A percentile compares a stretch with the other conserved stretches of the same genome.
phyloP scores from a whole-genome alignment of 2,329 filamentous ascomycete genomes.

The Phoma herbarum region DNA sequence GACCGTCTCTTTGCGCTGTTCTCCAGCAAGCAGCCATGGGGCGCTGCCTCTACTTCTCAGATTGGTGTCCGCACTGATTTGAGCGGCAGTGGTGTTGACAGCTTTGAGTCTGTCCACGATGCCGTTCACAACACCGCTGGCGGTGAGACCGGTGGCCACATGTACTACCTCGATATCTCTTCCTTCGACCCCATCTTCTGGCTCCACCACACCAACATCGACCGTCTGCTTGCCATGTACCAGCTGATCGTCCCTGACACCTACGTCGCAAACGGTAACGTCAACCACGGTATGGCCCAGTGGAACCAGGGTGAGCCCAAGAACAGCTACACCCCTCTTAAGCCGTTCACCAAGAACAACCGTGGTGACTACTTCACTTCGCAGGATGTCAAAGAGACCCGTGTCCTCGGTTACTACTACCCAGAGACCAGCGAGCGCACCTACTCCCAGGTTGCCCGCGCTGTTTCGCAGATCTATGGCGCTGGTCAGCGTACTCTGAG shows the following conservation, averaged over 20 bases:
- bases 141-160: conserved; percentile 67
- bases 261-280: conserved; percentile 65
- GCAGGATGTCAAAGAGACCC: conserved; percentile 43
- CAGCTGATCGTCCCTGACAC: conserved; percentile 74
- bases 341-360: conserved; percentile 47
- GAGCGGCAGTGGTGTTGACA: conserved; percentile 44
- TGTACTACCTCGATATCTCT: conserved; percentile 77
- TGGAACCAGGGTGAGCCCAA: conserved; percentile 58
- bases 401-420: conserved; percentile 56
- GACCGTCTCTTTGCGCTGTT: conserved; percentile 51
- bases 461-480: conserved; percentile 45
- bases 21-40: conserved; percentile 44
- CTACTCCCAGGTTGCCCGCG: conserved; percentile 34
- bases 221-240: conserved; percentile 74
- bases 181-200: conserved; percentile 75
- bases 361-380: conserved; percentile 58
- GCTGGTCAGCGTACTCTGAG: conserved; percentile 52
- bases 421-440: conserved; percentile 42
- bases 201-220: conserved; percentile 52
- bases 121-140: conserved; percentile 46
- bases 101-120: conserved; percentile 50
- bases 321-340: conserved; percentile 61
- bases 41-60: conserved; percentile 39
- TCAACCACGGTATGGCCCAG: conserved; percentile 44
- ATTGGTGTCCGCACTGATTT: conserved; percentile 45